phyloP scores from a whole-genome alignment of 192 early-diverging fungal species.

The Geosiphon pyriformis region DNA sequence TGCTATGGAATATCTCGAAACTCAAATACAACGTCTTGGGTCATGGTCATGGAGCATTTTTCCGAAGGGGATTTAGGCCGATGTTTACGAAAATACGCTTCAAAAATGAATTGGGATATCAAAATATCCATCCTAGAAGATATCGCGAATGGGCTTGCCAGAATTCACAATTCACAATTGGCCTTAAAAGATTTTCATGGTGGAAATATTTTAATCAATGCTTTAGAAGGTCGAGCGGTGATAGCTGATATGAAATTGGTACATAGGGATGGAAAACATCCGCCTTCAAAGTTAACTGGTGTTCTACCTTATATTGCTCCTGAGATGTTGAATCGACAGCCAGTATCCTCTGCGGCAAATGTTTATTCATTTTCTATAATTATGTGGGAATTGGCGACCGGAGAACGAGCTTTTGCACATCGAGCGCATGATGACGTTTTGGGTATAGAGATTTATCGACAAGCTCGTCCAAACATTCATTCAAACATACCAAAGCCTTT shows the following conservation, averaged over 20 bases:
- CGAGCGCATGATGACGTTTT: neutral
- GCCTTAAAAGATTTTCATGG: constrained; percentile 3
- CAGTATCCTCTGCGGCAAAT: neutral
- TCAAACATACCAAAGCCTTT: neutral
- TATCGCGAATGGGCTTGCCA: neutral
- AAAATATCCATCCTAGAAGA: neutral
- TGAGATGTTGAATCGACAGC: neutral
- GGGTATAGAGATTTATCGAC: neutral
- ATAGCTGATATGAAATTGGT: neutral
- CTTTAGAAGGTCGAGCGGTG: neutral
- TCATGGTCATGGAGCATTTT: neutral
- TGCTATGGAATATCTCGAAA: neutral
- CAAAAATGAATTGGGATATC: neutral
- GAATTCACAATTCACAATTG: neutral
- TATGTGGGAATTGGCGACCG: constrained; percentile 10
- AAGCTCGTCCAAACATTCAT: neutral
- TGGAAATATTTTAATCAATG: constrained; percentile 1
- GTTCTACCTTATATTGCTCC: constrained; percentile 4
- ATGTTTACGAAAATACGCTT: neutral
- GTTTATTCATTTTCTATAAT: neutral
- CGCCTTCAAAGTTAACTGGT: neutral
- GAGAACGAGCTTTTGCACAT: neutral
- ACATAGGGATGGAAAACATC: neutral
- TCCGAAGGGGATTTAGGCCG: neutral
- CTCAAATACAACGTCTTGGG: neutral